These are phyloP conservation scores for Straminergon stramineum DNA, from an alignment of 225 moss, liverwort and hornwort genomes.

Conservation along the genomic window DNA sequence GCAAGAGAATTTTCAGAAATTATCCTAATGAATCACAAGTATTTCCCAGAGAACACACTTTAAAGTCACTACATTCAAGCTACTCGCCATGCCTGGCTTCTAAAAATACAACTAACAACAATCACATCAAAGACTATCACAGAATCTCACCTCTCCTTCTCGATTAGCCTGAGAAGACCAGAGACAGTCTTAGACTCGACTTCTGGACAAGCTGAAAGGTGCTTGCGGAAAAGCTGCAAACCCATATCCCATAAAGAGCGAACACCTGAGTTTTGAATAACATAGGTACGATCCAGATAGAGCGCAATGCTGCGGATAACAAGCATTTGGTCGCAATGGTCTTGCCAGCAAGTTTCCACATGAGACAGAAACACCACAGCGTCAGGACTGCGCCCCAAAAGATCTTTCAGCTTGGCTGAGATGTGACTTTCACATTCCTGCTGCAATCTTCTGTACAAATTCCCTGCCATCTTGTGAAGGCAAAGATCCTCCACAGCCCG, in stretches of 20 bases:
- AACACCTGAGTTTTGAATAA: constrained; percentile 91
- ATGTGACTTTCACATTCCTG: constrained; percentile 97
- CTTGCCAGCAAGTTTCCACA: constrained; percentile 98
- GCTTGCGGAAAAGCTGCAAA: constrained; percentile 89
- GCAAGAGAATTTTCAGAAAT: neutral
- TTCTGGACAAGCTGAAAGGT: constrained; percentile 87
- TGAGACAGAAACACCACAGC: constrained; percentile 92
- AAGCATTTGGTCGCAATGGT: constrained; percentile 99
- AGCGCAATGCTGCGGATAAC: constrained; percentile 95
- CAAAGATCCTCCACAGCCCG: constrained; percentile 97
- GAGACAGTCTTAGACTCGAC: constrained; percentile 96
- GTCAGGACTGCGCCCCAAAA: constrained; percentile 91
- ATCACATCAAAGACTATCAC: neutral
- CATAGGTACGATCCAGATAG: constrained; percentile 96
- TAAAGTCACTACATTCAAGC: neutral
- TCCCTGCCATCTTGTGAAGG: constrained; percentile 96
- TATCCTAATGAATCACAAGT: neutral
- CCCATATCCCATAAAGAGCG: constrained; percentile 99
- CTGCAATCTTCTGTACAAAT: constrained; percentile 84
- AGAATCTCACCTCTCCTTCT: constrained; percentile 82
- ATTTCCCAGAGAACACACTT: neutral
- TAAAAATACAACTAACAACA: neutral
- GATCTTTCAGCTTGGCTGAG: constrained; percentile 56
- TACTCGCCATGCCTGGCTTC: neutral
- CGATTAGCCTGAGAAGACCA: constrained; percentile 82